A percentile compares a stretch with the other conserved stretches of the same genome.
Conservation (phyloP, 2,329 filamentous ascomycete species). For the Fusarium piperis region DNA sequence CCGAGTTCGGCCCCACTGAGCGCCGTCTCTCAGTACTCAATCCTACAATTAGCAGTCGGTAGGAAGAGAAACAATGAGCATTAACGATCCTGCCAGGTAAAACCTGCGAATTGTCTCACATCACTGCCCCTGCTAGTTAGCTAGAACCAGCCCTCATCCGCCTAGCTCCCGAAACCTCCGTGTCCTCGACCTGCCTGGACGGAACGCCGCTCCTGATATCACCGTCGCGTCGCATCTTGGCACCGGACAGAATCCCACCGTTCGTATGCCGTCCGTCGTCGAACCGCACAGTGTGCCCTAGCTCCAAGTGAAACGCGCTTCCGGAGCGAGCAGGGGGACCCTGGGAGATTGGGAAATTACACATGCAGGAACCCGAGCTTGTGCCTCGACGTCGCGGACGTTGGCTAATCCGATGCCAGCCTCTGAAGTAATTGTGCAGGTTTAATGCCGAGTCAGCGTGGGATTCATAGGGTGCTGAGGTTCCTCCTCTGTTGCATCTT, state of each 20-base stretch:
- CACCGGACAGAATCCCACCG: constrained; percentile 5
- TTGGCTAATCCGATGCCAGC: background rate
- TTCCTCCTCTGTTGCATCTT: background rate
- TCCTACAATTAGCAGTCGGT: background rate
- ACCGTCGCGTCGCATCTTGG: background rate
- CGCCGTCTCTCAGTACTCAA: background rate
- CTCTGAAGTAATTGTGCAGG: background rate
- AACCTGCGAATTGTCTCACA: background rate
- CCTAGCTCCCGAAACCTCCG: constrained; percentile 1
- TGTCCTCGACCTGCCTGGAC: background rate
- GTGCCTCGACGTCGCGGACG: background rate
- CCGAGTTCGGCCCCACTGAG: background rate
- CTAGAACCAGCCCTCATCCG: constrained; percentile 5
- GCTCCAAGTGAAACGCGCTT: constrained; percentile 35
- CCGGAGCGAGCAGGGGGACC: constrained; percentile 31
- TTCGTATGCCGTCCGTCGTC: constrained; percentile 1
- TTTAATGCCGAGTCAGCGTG: background rate
- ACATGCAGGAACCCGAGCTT: constrained; percentile 36
- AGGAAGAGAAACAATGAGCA: background rate
- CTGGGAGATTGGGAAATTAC: constrained; percentile 40
- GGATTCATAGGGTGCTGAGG: background rate
- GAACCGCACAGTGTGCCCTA: constrained; percentile 5
- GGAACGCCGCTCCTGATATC: background rate
- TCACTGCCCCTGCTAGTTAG: constrained; percentile 29
- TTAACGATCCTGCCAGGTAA: background rate